phyloP scores from a whole-genome alignment of 2,329 filamentous ascomycete species.

The Pyricularia pennisetigena region DNA sequence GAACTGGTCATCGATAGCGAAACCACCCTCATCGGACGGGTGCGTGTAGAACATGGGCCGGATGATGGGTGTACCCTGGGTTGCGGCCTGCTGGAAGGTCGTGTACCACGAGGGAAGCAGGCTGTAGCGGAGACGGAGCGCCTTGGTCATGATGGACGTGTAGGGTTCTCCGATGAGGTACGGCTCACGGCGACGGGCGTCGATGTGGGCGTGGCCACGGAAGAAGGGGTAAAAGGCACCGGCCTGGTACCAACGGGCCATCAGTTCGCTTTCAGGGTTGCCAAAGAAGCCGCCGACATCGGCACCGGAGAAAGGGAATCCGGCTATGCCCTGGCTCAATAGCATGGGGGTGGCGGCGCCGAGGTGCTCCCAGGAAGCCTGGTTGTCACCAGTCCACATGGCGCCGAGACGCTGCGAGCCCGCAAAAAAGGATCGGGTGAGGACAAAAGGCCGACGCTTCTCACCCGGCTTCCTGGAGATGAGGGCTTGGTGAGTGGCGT shows the following conservation, averaged over 20 bases:
- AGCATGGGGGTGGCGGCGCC: conserved; percentile 90
- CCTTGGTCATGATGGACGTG: conserved; percentile 75
- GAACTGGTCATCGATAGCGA: conserved; percentile 84
- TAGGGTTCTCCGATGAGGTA: conserved; percentile 82
- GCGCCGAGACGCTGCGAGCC: conserved; percentile 84
- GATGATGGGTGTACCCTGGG: conserved; percentile 76
- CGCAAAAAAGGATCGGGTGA: conserved; percentile 87
- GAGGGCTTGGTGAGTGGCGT: conserved; percentile 82
- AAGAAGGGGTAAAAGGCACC: conserved; percentile 98
- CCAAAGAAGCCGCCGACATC: conserved; percentile 98
- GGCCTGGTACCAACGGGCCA: conserved; percentile 92
- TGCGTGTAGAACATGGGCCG: conserved; percentile 90
- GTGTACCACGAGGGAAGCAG: conserved; percentile 94
- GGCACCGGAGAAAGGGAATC: conserved; percentile 88
- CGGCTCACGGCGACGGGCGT: conserved; percentile 86
- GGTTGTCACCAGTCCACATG: conserved; percentile 99
- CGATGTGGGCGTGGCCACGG: conserved; percentile 93
- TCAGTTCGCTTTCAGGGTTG: conserved; percentile 84
- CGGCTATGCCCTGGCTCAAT: conserved; percentile 82
- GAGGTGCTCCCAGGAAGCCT: conserved; percentile 85
- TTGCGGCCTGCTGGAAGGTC: conserved; percentile 82
- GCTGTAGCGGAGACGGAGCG: conserved; percentile 79
- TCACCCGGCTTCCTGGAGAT: conserved; percentile 80
- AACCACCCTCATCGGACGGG: conserved; percentile 76
- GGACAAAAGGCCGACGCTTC: conserved; percentile 75